Conservation (phyloP, 2,329 filamentous ascomycete genomes). For the Myriangium duriaei region DNA sequence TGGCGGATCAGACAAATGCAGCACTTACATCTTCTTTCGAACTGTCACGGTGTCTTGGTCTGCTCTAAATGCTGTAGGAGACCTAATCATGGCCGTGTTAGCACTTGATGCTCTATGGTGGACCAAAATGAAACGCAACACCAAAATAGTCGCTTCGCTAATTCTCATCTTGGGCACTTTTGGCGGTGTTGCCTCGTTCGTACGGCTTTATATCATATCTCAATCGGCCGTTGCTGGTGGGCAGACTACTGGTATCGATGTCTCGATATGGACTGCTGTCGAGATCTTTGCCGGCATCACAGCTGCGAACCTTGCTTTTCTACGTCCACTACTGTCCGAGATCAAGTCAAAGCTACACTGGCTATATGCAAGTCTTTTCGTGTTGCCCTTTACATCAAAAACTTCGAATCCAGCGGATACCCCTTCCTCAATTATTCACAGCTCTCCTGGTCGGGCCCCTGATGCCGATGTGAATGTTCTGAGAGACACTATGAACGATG, state of each 20-base stretch:
- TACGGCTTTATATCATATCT: neutral
- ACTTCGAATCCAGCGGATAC: no score
- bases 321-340: constrained; percentile 21
- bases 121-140: neutral
- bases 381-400: no score
- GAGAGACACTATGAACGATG: no score
- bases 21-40: neutral
- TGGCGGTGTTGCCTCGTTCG: neutral
- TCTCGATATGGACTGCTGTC: constrained; percentile 18
- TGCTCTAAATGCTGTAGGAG: neutral
- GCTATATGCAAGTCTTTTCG: no score
- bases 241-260: constrained; percentile 12
- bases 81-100: neutral
- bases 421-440: no score
- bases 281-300: constrained; percentile 23
- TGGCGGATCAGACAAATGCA: neutral
- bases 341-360: no score
- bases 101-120: neutral
- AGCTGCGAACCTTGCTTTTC: constrained; percentile 21
- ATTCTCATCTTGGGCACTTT: neutral
- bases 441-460: no score
- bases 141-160: neutral
- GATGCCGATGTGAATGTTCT: no score
- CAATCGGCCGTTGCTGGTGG: neutral
- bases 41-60: neutral